Conservation (phyloP, 176 grass and related monocot genomes). For the sorghum (Sorghum bicolor) region DNA sequence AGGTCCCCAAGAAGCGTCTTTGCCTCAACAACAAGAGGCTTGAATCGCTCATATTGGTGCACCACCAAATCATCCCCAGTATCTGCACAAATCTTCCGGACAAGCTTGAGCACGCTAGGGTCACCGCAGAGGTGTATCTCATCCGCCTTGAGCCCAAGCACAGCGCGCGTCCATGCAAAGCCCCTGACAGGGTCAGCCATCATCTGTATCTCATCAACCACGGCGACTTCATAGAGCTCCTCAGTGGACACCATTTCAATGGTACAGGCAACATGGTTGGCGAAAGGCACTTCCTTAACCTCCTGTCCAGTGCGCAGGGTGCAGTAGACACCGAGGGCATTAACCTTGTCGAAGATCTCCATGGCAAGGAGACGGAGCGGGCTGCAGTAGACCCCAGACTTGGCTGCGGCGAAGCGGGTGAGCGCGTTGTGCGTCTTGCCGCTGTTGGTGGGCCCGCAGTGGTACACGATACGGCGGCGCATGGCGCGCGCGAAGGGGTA, state of each 20-base stretch:
- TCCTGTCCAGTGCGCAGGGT: slow-evolving; percentile 89
- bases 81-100: slow-evolving; percentile 61
- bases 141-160: slow-evolving; percentile 88
- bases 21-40: slow-evolving; percentile 82
- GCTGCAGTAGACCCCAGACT: slow-evolving; percentile 81
- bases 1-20: slow-evolving; percentile 74
- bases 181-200: slow-evolving; percentile 72
- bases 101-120: slow-evolving; percentile 80
- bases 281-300: slow-evolving; percentile 72
- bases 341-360: slow-evolving; percentile 95
- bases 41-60: slow-evolving; percentile 80
- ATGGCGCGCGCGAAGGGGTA: slow-evolving; percentile 96
- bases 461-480: slow-evolving; percentile 77
- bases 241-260: slow-evolving; percentile 86
- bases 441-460: slow-evolving; percentile 94
- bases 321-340: slow-evolving; percentile 81
- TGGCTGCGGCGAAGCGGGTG: slow-evolving; percentile 61
- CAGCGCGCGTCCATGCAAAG: slow-evolving; percentile 80
- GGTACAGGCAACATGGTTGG: slow-evolving; percentile 78
- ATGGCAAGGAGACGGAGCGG: slow-evolving; percentile 94
- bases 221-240: slow-evolving; percentile 76
- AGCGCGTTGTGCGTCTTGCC: slow-evolving; percentile 95
- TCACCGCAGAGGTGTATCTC: slow-evolving; percentile 98
- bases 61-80: slow-evolving; percentile 79
- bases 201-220: slow-evolving; percentile 97